Conservation (phyloP, 176 grass and related monocot species). For the Panicum miliaceum region DNA sequence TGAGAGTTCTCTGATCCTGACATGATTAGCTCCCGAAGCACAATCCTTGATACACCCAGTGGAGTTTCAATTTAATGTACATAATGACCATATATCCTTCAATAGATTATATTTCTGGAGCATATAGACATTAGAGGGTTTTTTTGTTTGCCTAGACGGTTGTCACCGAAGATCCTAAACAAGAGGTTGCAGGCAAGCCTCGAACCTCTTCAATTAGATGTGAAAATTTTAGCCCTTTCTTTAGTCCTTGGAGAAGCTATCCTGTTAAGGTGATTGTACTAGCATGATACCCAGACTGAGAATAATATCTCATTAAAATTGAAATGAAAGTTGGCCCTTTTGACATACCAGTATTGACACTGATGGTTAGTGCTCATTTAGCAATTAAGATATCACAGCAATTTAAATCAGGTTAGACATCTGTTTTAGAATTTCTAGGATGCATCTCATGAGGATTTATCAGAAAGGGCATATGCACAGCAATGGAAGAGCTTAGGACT, state of each 20-base stretch:
- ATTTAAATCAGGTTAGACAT: too few relatives aligned
- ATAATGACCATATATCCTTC: conserved; percentile 50
- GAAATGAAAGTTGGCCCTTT: conserved; percentile 14
- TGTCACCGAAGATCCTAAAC: conserved; percentile 11
- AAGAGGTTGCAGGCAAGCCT: conserved; percentile 26
- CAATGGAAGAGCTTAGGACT: background rate
- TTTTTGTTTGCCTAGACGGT: conserved; percentile 23
- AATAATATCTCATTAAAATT: conserved; percentile 11
- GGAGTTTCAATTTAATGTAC: conserved; percentile 43
- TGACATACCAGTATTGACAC: background rate
- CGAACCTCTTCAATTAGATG: conserved; percentile 24
- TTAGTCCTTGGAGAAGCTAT: conserved; percentile 16
- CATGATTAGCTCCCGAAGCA: conserved; percentile 18
- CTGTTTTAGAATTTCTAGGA: background rate
- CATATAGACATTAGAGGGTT: conserved; percentile 33
- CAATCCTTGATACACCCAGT: background rate
- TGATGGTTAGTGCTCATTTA: background rate
- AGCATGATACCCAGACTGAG: conserved; percentile 29
- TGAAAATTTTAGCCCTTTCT: conserved; percentile 21
- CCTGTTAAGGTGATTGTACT: conserved; percentile 16
- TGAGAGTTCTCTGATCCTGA: conserved; percentile 71
- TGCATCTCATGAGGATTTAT: background rate
- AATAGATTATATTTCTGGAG: conserved; percentile 48
- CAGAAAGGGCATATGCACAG: background rate
- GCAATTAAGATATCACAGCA: background rate